Conservation (phyloP, 2,329 filamentous ascomycete genomes). For the Aspergillus aculeatus region DNA sequence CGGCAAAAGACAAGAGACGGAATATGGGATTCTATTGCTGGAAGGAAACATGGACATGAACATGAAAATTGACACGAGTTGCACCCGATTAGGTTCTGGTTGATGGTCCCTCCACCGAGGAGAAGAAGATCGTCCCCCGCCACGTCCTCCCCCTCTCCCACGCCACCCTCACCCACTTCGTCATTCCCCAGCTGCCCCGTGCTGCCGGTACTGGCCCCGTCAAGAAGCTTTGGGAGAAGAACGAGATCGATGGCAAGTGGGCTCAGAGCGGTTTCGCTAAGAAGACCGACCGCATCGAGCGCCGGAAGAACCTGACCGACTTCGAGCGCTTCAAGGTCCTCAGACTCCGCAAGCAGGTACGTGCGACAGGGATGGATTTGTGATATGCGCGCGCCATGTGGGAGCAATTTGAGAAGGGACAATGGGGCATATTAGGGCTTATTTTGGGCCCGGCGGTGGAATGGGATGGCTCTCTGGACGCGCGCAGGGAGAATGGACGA, state of each 20-base stretch:
- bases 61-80: slow-evolving; percentile 21
- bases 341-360: slow-evolving; percentile 97
- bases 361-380: slow-evolving; percentile 34
- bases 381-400: not conserved
- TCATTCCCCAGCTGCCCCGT: slow-evolving; percentile 81
- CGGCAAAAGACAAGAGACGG: not conserved
- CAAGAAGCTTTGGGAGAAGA: slow-evolving; percentile 86
- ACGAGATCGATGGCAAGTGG: slow-evolving; percentile 91
- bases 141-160: slow-evolving; percentile 80
- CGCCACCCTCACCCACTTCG: slow-evolving; percentile 84
- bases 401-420: not conserved
- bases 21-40: slow-evolving; percentile 8
- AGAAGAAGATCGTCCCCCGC: slow-evolving; percentile 77
- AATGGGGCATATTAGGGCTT: not conserved
- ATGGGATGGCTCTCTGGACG: not conserved
- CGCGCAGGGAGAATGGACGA: not conserved
- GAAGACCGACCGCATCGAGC: slow-evolving; percentile 80
- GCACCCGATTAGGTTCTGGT: slow-evolving; percentile 72
- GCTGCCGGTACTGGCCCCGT: slow-evolving; percentile 78
- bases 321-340: slow-evolving; percentile 99
- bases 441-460: not conserved
- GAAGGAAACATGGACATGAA: slow-evolving; percentile 5
- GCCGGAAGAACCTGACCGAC: slow-evolving; percentile 89
- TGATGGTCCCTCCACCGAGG: slow-evolving; percentile 84
- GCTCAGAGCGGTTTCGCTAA: slow-evolving; percentile 89